phyloP scores from a whole-genome alignment of 345 rosid genomes.

The Melaleuca alternifolia region DNA sequence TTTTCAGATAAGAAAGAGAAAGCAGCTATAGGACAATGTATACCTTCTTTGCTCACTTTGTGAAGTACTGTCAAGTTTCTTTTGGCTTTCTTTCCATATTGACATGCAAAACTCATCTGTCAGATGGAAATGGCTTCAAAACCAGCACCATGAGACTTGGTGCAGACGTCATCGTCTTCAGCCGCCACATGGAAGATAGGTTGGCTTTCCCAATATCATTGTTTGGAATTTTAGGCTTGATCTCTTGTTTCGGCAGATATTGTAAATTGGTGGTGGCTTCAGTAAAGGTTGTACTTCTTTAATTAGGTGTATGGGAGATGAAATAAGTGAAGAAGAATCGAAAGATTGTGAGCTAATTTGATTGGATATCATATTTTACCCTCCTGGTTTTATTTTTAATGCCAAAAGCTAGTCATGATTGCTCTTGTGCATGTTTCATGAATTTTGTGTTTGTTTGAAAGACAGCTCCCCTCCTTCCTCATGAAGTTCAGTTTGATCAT shows the following conservation, averaged over 20 bases:
- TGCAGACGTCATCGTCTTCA: constrained; percentile 89
- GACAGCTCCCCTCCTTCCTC: neutral
- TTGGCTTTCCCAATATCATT: constrained; percentile 14
- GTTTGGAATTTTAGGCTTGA: neutral
- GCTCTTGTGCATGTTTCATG: neutral
- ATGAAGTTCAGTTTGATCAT: neutral
- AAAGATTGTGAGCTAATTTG: neutral
- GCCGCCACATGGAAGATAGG: constrained; percentile 55
- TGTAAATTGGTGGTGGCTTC: neutral
- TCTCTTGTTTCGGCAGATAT: neutral
- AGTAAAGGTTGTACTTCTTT: neutral
- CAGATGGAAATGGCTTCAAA: constrained; percentile 99
- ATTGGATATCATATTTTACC: neutral
- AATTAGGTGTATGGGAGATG: neutral
- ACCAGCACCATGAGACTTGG: constrained; percentile 98
- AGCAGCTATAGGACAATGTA: constrained; percentile 84
- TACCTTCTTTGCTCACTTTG: neutral
- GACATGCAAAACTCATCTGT: constrained; percentile 16
- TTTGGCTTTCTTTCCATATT: constrained; percentile 2
- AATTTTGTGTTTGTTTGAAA: neutral
- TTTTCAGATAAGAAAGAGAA: constrained; percentile 80
- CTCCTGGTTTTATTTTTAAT: neutral
- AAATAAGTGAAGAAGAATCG: neutral
- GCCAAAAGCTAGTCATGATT: neutral
- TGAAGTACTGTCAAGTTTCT: neutral